Evolutionary conservation across 306 rosid species (phyloP), one percentile per base, ranked within the genome.

Genomic region (Trifolium subterraneum): DNA sequence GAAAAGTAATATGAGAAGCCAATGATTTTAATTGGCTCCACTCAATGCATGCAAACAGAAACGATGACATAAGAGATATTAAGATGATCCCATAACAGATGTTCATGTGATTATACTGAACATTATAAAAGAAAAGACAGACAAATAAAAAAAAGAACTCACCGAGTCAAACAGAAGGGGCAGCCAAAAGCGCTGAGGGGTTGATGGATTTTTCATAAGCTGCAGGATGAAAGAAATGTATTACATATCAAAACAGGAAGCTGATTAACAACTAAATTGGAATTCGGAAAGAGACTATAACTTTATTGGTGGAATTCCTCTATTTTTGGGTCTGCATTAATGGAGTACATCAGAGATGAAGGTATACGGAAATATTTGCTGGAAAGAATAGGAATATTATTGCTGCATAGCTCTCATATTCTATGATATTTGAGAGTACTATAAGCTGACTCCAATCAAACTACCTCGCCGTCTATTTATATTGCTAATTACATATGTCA

Each of bases 121-220:
- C 10, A 44, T 22, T 47, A 22, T 42, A 45, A 50, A 59, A 67
- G 39, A 72, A 16, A 48, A 36, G 8, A 38, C 5, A 64, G 2
- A 9, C 47, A 11, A 22, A 15, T 4, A 15, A 48, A 48, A 48
- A 12, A 13, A 59, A 60, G n/a, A 19, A 51, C 92, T 84, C 70
- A 93, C 98, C 87, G 98, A 93, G 77, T 93, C 98, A 78, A 72
- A 83, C 33, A 93, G 84, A 75, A 93, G 91, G 27, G 97, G 96
- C 79, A 91, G 82, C 98, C 98, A 93, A 79, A 93, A 91, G 76
- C 87, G 91, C 79, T 86, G 98, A 60, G 98, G 98, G 50, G 97
- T 93, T 5, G 97, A 91, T 47, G 92, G 88, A 78, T 89, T 93
- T 84, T 84, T 89, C 98, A 93, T 85, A 44, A 93, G 92, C 98